Conservation (phyloP, 345 rosid genomes). For the Gossypium sturtianum region DNA sequence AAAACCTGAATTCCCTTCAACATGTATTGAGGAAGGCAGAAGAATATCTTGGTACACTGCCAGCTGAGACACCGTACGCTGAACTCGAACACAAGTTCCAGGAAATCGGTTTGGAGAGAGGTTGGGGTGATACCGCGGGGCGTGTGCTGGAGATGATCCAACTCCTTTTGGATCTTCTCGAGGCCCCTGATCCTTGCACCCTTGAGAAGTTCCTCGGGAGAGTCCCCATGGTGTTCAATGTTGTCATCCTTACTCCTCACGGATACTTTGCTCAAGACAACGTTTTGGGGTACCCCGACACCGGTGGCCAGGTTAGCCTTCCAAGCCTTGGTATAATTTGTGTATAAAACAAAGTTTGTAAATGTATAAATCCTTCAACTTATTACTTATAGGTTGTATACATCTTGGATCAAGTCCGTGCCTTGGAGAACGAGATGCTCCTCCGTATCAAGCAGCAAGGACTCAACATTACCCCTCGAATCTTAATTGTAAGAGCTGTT, state of each 20-base stretch:
- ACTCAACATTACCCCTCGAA: constrained; percentile 73
- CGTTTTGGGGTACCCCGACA: constrained; percentile 93
- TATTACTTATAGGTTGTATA: constrained; percentile 59
- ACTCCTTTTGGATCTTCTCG: constrained; percentile 88
- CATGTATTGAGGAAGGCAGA: constrained; percentile 82
- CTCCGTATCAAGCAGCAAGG: constrained; percentile 87
- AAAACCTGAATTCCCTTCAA: constrained; percentile 59
- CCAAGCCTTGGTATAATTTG: neutral
- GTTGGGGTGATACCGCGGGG: constrained; percentile 83
- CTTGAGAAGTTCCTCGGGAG: constrained; percentile 83
- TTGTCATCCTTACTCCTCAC: constrained; percentile 89
- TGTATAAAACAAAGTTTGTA: neutral
- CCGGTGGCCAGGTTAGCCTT: constrained; percentile 82
- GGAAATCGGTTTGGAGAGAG: constrained; percentile 89
- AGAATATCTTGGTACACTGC: constrained; percentile 53
- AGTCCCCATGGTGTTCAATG: constrained; percentile 90
- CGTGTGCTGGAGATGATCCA: constrained; percentile 81
- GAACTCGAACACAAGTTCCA: constrained; percentile 72
- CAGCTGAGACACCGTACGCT: constrained; percentile 48
- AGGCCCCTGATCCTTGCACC: constrained; percentile 94
- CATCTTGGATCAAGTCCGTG: constrained; percentile 98
- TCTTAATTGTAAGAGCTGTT: constrained; percentile 59
- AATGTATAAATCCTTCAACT: neutral
- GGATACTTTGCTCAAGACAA: constrained; percentile 96
- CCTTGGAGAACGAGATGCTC: constrained; percentile 87